Percentiles rank a stretch among this genome's conserved stretches.
These are phyloP conservation scores for Cutaneotrichosporon sp. DNA, from an alignment of 1,284 basidiomycete genomes.

Conservation along the genomic window DNA sequence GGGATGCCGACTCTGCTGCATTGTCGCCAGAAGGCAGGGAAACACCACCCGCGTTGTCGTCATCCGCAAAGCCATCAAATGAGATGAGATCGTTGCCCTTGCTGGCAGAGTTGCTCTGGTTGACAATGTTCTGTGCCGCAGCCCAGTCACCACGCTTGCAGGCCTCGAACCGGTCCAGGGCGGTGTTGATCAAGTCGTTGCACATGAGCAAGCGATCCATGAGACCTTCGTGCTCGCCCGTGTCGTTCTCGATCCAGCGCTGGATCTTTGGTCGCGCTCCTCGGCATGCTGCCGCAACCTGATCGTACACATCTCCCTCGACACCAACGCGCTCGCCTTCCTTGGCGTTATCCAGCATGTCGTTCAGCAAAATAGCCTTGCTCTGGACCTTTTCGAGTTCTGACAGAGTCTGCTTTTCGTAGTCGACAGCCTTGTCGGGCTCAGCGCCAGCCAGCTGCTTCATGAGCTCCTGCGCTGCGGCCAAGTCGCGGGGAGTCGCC, in stretches of 20 bases:
- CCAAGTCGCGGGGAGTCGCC: slow-evolving; percentile 90
- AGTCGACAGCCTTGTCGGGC: slow-evolving; percentile 89
- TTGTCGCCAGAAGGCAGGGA: slow-evolving; percentile 33
- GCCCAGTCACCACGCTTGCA: slow-evolving; percentile 81
- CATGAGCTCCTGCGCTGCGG: slow-evolving; percentile 96
- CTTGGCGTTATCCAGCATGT: slow-evolving; percentile 93
- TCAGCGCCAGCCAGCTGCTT: slow-evolving; percentile 92
- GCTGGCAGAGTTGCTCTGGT: not conserved
- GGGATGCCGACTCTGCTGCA: slow-evolving; percentile 18
- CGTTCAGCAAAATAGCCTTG: slow-evolving; percentile 88
- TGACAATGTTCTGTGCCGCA: slow-evolving; percentile 25
- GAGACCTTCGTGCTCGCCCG: slow-evolving; percentile 71
- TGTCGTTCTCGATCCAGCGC: slow-evolving; percentile 91
- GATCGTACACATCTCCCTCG: slow-evolving; percentile 92
- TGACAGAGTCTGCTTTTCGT: slow-evolving; percentile 76
- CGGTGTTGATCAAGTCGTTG: slow-evolving; percentile 95
- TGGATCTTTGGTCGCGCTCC: slow-evolving; percentile 90
- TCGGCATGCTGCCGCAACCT: slow-evolving; percentile 79
- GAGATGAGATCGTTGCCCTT: slow-evolving; percentile 42
- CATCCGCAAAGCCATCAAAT: slow-evolving; percentile 48
- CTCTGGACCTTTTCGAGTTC: slow-evolving; percentile 93
- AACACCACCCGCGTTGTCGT: slow-evolving; percentile 29
- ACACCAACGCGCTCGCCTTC: slow-evolving; percentile 67
- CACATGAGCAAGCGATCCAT: slow-evolving; percentile 90
- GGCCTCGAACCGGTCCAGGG: slow-evolving; percentile 81